Conservation (phyloP, 352 stramenopile species). For the Globisporangium parvum region DNA sequence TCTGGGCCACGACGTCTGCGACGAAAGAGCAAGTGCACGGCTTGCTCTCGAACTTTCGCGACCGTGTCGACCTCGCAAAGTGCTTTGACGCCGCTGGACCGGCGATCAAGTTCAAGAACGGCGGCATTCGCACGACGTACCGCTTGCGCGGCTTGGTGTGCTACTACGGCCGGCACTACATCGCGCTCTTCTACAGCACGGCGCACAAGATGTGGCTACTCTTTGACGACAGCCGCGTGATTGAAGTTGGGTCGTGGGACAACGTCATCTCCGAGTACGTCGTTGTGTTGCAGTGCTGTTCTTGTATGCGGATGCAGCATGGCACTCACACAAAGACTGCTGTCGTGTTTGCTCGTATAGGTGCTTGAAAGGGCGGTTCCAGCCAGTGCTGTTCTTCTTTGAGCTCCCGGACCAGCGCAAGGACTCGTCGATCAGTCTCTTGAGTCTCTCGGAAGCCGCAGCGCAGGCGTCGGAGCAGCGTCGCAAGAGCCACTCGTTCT, state of each 20-base stretch:
- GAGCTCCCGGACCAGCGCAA: constrained; percentile 77
- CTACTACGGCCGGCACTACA: constrained; percentile 82
- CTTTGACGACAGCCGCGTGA: constrained; percentile 77
- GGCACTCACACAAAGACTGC: background rate
- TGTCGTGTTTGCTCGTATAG: background rate
- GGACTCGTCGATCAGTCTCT: constrained; percentile 72
- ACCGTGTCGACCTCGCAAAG: constrained; percentile 67
- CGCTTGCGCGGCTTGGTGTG: constrained; percentile 77
- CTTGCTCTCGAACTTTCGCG: constrained; percentile 54
- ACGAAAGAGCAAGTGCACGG: constrained; percentile 73
- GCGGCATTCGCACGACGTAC: constrained; percentile 69
- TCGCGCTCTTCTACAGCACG: constrained; percentile 81
- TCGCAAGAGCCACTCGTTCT: constrained; percentile 54
- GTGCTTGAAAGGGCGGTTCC: constrained; percentile 76
- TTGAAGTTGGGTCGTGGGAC: constrained; percentile 70
- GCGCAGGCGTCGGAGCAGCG: constrained; percentile 29
- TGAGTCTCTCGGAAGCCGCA: constrained; percentile 29
- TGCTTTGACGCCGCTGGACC: constrained; percentile 65
- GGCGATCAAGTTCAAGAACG: constrained; percentile 64
- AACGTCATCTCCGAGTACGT: constrained; percentile 59
- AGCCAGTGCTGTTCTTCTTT: constrained; percentile 81
- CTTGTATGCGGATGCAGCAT: background rate
- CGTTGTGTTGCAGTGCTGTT: background rate
- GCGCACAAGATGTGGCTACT: constrained; percentile 85
- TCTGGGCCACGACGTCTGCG: constrained; percentile 69